Percentiles rank a stretch among this genome's conserved stretches.
Evolutionary conservation across 768 basidiomycete species (phyloP).

Genomic region (Lactarius trivialis): DNA sequence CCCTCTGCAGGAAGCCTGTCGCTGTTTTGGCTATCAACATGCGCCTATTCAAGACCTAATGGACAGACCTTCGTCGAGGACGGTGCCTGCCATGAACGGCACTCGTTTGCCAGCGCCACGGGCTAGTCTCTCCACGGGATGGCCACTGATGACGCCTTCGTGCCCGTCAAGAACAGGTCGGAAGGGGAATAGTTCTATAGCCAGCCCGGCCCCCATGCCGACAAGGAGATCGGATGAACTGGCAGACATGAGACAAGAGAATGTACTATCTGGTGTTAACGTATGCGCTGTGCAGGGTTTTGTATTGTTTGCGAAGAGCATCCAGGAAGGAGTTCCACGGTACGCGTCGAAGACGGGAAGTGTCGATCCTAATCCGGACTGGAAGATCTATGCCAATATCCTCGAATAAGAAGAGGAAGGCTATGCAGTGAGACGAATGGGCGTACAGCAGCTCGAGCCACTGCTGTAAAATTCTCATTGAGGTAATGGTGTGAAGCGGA

Average conservation of each 20-base stretch:
- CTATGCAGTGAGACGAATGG: background rate
- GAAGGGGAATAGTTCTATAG: constrained; percentile 31
- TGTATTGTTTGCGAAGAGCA: constrained; percentile 35
- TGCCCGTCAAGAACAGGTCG: constrained; percentile 39
- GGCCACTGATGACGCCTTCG: constrained; percentile 35
- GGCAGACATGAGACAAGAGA: constrained; percentile 30
- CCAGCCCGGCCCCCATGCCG: constrained; percentile 24
- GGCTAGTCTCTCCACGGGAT: constrained; percentile 32
- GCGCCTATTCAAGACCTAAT: background rate
- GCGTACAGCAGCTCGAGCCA: constrained; percentile 26
- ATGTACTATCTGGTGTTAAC: constrained; percentile 28
- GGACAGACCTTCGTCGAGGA: constrained; percentile 40
- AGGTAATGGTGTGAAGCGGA: constrained; percentile 29
- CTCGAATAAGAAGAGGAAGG: background rate
- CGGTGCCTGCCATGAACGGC: constrained; percentile 42
- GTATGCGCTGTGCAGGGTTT: constrained; percentile 30
- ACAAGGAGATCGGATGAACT: constrained; percentile 19
- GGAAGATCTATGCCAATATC: constrained; percentile 34
- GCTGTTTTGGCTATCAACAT: constrained; percentile 24
- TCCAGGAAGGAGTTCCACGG: constrained; percentile 33
- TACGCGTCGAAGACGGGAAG: constrained; percentile 29
- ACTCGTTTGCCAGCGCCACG: constrained; percentile 32
- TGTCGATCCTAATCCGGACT: constrained; percentile 35
- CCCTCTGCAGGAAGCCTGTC: constrained; percentile 32
- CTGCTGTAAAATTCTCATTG: constrained; percentile 25